Percentiles rank a stretch among this genome's conserved stretches.
Conservation (phyloP, 371 early-diverging fungal genomes). For the Apophysomyces ossiformis region DNA sequence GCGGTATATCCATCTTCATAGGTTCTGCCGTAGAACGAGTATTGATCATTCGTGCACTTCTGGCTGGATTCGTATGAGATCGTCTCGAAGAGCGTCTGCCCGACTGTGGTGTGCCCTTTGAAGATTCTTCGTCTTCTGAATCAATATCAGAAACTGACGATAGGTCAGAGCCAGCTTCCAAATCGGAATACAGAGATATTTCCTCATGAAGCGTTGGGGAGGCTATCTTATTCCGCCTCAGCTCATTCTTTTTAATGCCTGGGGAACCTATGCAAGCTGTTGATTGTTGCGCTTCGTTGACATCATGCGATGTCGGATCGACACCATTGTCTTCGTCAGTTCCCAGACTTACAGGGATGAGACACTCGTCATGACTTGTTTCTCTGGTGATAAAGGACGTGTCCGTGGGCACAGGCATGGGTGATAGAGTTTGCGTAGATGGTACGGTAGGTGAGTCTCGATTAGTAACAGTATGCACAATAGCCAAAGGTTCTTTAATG, state of each 20-base stretch:
- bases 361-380: background rate
- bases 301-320: slow-evolving; percentile 6
- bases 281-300: background rate
- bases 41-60: background rate
- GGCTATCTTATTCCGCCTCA: background rate
- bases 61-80: background rate
- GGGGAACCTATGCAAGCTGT: background rate
- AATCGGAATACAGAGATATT: slow-evolving; percentile 1
- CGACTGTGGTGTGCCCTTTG: background rate
- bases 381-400: background rate
- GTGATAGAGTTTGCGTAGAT: background rate
- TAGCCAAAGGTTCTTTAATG: slow-evolving; percentile 50
- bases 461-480: slow-evolving; percentile 31
- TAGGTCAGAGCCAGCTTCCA: slow-evolving; percentile 7
- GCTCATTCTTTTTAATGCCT: background rate
- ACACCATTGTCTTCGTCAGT: background rate
- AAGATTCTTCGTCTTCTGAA: background rate
- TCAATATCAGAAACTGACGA: slow-evolving; percentile 4
- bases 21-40: background rate
- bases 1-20: background rate
- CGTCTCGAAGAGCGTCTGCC: background rate
- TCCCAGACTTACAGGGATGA: background rate
- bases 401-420: background rate
- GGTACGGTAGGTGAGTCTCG: background rate
- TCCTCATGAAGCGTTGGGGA: background rate